Percentiles rank a stretch among this genome's conserved stretches.
Evolutionary conservation across 2,329 filamentous ascomycete species (phyloP).

Genomic region (Penicillium olsonii): DNA sequence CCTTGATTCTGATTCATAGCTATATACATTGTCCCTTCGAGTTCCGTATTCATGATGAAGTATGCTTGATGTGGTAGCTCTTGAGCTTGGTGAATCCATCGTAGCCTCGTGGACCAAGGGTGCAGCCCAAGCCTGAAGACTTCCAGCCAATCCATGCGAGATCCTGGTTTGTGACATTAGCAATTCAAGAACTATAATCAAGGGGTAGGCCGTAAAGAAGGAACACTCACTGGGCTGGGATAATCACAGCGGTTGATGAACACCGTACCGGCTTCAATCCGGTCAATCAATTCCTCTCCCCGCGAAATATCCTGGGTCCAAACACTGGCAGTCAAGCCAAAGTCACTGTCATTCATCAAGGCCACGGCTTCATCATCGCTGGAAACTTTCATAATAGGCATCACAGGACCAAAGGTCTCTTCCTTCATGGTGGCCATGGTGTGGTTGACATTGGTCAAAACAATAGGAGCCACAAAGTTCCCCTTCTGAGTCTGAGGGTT

Average conservation of each 20-base stretch:
- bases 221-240: constrained; percentile 73
- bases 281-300: constrained; percentile 72
- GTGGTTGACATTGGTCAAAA: constrained; percentile 76
- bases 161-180: constrained; percentile 56
- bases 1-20: background rate
- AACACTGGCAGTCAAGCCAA: constrained; percentile 86
- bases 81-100: constrained; percentile 93
- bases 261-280: constrained; percentile 85
- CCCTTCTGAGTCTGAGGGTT: constrained; percentile 59
- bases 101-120: constrained; percentile 81
- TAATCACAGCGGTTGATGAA: constrained; percentile 93
- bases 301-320: constrained; percentile 83
- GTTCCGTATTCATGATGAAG: background rate
- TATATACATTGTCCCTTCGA: background rate
- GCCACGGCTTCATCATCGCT: constrained; percentile 75
- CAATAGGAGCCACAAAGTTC: constrained; percentile 81
- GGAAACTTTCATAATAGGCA: constrained; percentile 82
- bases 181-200: background rate
- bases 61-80: constrained; percentile 75
- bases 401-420: constrained; percentile 90
- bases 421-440: constrained; percentile 84
- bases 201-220: background rate
- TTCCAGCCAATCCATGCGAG: constrained; percentile 94
- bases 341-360: constrained; percentile 90
- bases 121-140: constrained; percentile 85